phyloP scores from a whole-genome alignment of 2,329 filamentous ascomycete species.

The Cytospora piceae region DNA sequence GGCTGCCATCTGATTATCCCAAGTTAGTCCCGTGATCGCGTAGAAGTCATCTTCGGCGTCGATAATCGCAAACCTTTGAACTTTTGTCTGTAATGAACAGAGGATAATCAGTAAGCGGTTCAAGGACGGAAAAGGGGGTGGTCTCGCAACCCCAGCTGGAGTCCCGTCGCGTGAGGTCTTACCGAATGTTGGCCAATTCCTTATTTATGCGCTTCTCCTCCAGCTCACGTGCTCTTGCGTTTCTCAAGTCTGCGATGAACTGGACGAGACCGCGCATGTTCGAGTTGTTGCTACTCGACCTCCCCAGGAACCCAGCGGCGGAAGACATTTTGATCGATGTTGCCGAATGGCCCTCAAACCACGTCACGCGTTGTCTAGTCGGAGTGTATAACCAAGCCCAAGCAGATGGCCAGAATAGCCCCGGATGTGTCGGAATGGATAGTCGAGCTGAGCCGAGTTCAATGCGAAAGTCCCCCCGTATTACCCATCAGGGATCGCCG shows the following conservation, averaged over 20 bases:
- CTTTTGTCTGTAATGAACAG: constrained; percentile 67
- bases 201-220: constrained; percentile 99
- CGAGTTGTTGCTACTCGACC: constrained; percentile 65
- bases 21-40: constrained; percentile 35
- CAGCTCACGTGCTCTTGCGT: constrained; percentile 90
- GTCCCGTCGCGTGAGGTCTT: constrained; percentile 21
- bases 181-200: constrained; percentile 95
- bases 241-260: constrained; percentile 96
- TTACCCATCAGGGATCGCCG: constrained; percentile 28
- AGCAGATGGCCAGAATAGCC: not conserved
- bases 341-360: not conserved
- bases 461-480: constrained; percentile 18
- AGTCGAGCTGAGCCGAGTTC: constrained; percentile 27
- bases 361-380: constrained; percentile 8
- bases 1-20: constrained; percentile 68
- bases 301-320: constrained; percentile 66
- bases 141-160: constrained; percentile 3
- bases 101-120: constrained; percentile 23
- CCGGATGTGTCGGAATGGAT: constrained; percentile 8
- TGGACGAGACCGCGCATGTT: constrained; percentile 88
- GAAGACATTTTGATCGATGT: constrained; percentile 50
- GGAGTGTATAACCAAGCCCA: not conserved
- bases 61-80: constrained; percentile 70
- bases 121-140: not conserved
- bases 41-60: not conserved